A percentile compares a stretch with the other conserved stretches of the same genome.
Evolutionary conservation across 179 eudicot species (phyloP).

Genomic region (Silene coronaria): DNA sequence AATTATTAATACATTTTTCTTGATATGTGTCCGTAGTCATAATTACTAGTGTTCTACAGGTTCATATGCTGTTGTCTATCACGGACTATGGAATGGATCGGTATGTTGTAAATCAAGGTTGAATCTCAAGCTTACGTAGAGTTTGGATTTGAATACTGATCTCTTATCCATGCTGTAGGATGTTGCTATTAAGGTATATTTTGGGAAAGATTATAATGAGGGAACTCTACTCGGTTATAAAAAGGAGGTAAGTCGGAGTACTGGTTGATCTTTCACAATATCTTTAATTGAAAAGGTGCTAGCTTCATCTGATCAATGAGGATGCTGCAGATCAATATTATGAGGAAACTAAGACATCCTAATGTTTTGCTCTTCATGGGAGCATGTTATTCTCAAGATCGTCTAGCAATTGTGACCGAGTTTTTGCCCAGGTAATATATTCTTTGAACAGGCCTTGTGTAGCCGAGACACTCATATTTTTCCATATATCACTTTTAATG

Average conservation of each 20-base stretch:
- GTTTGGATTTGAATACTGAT: constrained; percentile 7
- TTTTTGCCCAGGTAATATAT: constrained; percentile 55
- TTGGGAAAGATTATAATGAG: constrained; percentile 50
- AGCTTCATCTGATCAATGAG: background rate
- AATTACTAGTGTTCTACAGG: constrained; percentile 36
- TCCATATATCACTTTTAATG: background rate
- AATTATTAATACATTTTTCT: background rate
- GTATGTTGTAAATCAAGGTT: constrained; percentile 29
- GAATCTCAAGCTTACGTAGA: background rate
- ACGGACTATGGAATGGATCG: constrained; percentile 79
- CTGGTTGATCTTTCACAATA: background rate
- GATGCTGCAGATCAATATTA: constrained; percentile 50
- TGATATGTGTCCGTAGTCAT: background rate
- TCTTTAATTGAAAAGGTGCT: background rate
- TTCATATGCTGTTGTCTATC: constrained; percentile 64
- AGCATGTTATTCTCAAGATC: constrained; percentile 59
- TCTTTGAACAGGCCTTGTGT: background rate
- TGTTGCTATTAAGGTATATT: constrained; percentile 65
- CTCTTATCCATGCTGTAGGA: constrained; percentile 41
- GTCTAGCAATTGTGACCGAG: constrained; percentile 73
- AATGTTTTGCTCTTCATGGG: constrained; percentile 83
- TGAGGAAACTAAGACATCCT: constrained; percentile 74
- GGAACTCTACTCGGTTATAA: constrained; percentile 49
- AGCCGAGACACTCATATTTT: too few relatives aligned
- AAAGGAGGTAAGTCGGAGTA: constrained; percentile 46